These are phyloP conservation scores for Chrysanthemum lavandulifolium DNA, from an alignment of 129 eudicot genomes.

Conservation along the genomic window DNA sequence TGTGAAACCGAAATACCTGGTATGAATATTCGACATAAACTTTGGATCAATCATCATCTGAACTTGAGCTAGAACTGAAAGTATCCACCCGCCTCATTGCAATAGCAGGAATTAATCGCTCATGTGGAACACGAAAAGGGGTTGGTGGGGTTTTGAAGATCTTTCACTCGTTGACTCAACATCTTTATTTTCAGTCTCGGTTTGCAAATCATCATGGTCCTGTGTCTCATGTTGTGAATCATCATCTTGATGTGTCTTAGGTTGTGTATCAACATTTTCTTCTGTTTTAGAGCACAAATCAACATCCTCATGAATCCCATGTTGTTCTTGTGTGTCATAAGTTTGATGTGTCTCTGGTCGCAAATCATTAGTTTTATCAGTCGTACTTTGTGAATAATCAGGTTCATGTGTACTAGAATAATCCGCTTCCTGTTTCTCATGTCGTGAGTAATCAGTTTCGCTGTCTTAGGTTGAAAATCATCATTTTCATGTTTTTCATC, in stretches of 20 bases:
- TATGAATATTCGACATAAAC: not conserved
- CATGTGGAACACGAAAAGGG: constrained; percentile 37
- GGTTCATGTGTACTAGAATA: not conserved
- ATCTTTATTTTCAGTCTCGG: constrained; percentile 12
- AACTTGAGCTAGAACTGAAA: constrained; percentile 55
- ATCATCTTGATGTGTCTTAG: not conserved
- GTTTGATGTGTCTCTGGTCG: constrained; percentile 5
- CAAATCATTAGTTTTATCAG: not conserved
- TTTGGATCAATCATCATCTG: constrained; percentile 27
- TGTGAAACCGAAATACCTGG: constrained; percentile 18
- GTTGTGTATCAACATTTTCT: constrained; percentile 4
- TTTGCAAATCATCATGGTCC: constrained; percentile 7
- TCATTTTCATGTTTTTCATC: not conserved
- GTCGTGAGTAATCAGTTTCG: not conserved
- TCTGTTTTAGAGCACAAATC: constrained; percentile 1
- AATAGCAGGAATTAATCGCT: constrained; percentile 57
- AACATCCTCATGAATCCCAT: not conserved
- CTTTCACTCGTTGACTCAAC: constrained; percentile 11
- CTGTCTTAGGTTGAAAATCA: not conserved
- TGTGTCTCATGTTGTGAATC: constrained; percentile 3
- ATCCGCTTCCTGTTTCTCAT: not conserved
- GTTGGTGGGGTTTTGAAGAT: constrained; percentile 25
- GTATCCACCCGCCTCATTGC: constrained; percentile 58
- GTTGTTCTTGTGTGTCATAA: not conserved
- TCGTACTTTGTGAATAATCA: not conserved